Conservation (phyloP, 176 grass and related monocot genomes). For the Aechmea fasciata region DNA sequence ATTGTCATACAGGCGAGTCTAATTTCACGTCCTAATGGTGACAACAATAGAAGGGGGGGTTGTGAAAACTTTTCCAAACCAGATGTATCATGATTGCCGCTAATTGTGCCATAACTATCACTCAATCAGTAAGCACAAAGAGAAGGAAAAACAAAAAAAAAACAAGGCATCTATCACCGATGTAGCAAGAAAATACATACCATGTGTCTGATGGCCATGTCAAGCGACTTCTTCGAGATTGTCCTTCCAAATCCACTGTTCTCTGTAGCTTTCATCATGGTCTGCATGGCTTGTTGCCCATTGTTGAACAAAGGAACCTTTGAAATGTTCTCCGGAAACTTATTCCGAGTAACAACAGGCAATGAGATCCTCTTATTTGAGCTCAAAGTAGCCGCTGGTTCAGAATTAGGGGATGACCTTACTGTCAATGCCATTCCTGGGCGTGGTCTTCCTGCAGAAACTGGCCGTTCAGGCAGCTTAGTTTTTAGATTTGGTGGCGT, state of each 20-base stretch:
- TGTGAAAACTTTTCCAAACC: not conserved
- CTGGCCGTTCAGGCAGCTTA: slow-evolving; percentile 67
- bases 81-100: not conserved
- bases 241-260: slow-evolving; percentile 77
- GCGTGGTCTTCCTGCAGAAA: slow-evolving; percentile 57
- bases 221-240: slow-evolving; percentile 94
- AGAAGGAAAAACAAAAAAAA: not conserved
- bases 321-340: slow-evolving; percentile 55
- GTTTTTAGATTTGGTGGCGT: slow-evolving; percentile 72
- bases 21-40: too few relatives aligned
- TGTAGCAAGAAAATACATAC: slow-evolving; percentile 30
- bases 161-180: not conserved
- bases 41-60: too few relatives aligned
- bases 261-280: slow-evolving; percentile 36
- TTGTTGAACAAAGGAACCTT: slow-evolving; percentile 41
- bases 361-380: slow-evolving; percentile 53
- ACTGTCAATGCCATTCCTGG: slow-evolving; percentile 40
- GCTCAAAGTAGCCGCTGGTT: slow-evolving; percentile 32
- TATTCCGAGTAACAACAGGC: slow-evolving; percentile 63
- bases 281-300: slow-evolving; percentile 39
- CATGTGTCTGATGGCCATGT: slow-evolving; percentile 98
- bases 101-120: not conserved
- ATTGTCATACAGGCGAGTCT: too few relatives aligned
- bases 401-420: slow-evolving; percentile 36
- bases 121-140: not conserved